Base-by-base conservation (phyloP, 352 stramenopile species). In the Pythium oligandrum region DNA sequence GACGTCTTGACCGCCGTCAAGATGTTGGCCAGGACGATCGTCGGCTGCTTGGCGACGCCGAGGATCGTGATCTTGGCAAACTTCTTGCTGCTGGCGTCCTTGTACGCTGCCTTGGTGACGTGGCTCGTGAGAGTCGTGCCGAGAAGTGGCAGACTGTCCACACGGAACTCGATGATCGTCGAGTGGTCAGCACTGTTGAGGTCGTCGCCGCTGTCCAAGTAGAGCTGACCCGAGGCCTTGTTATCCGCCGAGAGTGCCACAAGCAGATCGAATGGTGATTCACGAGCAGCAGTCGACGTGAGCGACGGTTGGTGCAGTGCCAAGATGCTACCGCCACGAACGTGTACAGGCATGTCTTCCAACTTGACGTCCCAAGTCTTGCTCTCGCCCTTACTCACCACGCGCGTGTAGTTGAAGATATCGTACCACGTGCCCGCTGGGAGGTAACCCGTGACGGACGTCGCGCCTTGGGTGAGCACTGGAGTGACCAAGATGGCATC, bases 331-430 rank as follows among this genome's bases (percentile, higher is more conserved):
- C 78, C 78, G 6, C 75, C 75, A 9, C 70, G 67, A 40, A 88
- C 64, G 44, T 75, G 67, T 48, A 88, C 66, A 0, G 71, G 78
- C 69, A 88, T 82, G 37, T 82, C 72, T 40, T 82, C 78, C n/a
- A 88, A 38, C 44, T 59, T 80, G 44, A 75, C 73, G 4, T 56
- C 30, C 42, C 60, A 70, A 3, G 63, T 73, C 8, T 68, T 40
- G 7, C 43, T 57, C 36, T 55, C 44, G 32, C 74, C 73, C 0
- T 43, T 63, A 34, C 52, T 70, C 17, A 63, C 47, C 4, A 74
- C 49, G 17, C 51, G 46, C 38, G 75, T 64, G 58, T 77, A 75
- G 55, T 75, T 58, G 34, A 86, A 86, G 32, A 86, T 52, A 51
- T 84, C 63, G 57, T 78, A 89, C 75, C 78, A 89, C 33, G 65